Conservation (phyloP, 164 flowering plant species). For the Liquidambar formosana region DNA sequence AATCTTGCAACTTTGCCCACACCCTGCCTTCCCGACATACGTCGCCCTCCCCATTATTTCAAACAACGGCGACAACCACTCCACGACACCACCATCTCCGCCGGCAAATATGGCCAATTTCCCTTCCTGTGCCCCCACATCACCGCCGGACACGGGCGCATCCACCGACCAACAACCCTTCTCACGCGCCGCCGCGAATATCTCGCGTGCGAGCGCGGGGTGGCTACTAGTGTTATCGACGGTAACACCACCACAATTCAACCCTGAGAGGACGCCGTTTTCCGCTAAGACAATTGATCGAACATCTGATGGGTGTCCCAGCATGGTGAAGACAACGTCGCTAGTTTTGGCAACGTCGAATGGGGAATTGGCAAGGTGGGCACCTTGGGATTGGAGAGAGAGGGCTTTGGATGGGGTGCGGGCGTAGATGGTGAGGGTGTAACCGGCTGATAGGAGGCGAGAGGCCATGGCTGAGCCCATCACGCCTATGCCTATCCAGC, state of each 20-base stretch:
- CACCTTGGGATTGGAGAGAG: slow-evolving; percentile 51
- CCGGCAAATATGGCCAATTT: slow-evolving; percentile 68
- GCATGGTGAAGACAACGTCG: slow-evolving; percentile 79
- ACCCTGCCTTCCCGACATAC: slow-evolving; percentile 59
- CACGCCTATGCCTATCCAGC: slow-evolving; percentile 85
- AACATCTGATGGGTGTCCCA: slow-evolving; percentile 80
- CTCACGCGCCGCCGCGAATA: slow-evolving; percentile 36
- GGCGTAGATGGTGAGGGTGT: slow-evolving; percentile 60
- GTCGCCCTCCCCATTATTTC: slow-evolving; percentile 52
- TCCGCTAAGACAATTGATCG: slow-evolving; percentile 36
- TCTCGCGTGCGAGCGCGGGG: slow-evolving; percentile 56
- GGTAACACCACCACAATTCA: slow-evolving; percentile 39
- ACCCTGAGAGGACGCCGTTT: slow-evolving; percentile 33
- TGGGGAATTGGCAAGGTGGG: slow-evolving; percentile 49
- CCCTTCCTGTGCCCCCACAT: slow-evolving; percentile 67
- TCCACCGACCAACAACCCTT: slow-evolving; percentile 61
- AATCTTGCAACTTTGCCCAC: slow-evolving; percentile 74
- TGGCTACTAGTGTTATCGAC: slow-evolving; percentile 73
- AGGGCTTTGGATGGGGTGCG: slow-evolving; percentile 57
- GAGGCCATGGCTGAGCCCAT: slow-evolving; percentile 86
- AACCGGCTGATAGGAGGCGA: slow-evolving; percentile 70
- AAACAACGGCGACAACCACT: slow-evolving; percentile 62
- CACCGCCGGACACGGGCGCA: slow-evolving; percentile 84
- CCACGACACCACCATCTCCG: slow-evolving; percentile 50
- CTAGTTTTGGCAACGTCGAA: slow-evolving; percentile 35